Percentiles rank a stretch among this genome's conserved stretches.
Evolutionary conservation across 164 flowering plant genomes (phyloP).

Genomic region (Dillenia turbinata): DNA sequence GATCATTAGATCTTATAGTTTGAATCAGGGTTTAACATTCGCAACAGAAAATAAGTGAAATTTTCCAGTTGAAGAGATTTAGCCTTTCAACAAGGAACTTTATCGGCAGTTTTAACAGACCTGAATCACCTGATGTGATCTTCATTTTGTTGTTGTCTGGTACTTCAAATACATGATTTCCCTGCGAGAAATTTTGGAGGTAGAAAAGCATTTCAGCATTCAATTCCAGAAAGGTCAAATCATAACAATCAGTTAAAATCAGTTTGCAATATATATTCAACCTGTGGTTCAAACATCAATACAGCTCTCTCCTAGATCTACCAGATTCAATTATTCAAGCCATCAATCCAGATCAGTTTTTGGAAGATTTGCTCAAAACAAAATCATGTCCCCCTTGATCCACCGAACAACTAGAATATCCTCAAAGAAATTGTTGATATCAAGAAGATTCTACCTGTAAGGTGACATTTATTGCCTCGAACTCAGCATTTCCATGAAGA

Average conservation of each 20-base stretch:
- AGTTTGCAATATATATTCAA: too few species aligned
- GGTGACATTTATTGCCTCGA: constrained; percentile 77
- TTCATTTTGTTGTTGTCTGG: constrained; percentile 81
- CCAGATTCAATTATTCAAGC: too few species aligned
- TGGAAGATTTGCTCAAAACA: too few species aligned
- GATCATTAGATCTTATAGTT: background rate
- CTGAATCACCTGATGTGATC: constrained; percentile 59
- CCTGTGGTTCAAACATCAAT: too few species aligned
- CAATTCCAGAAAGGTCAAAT: background rate
- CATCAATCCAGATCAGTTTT: too few species aligned
- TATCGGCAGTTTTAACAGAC: constrained; percentile 22
- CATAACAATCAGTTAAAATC: too few species aligned
- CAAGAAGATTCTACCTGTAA: constrained; percentile 41
- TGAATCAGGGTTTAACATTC: background rate
- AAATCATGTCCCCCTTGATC: too few species aligned
- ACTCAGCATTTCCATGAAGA: constrained; percentile 97
- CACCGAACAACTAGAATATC: too few species aligned
- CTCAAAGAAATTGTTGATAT: too few species aligned
- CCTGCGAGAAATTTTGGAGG: constrained; percentile 32
- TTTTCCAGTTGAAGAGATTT: background rate
- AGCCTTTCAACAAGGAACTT: background rate
- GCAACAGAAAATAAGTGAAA: background rate
- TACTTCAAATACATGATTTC: constrained; percentile 85
- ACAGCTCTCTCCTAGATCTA: too few species aligned
- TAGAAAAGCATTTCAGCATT: background rate